Base-by-base conservation (phyloP, 1,139 yeast genomes). In the Yamadazyma spencermartinsiae region DNA sequence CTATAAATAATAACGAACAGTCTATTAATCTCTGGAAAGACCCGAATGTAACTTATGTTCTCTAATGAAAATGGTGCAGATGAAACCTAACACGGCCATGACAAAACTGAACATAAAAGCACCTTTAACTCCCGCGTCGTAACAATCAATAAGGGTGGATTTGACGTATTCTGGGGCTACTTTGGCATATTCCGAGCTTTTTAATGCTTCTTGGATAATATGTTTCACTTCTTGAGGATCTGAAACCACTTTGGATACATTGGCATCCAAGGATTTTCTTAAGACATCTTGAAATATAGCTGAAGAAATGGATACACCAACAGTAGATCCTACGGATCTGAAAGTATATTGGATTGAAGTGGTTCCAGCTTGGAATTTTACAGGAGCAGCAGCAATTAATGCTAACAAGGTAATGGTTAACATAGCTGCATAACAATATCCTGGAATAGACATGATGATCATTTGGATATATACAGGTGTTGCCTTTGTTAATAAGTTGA, bases 261-360 rank as follows among this genome's bases (percentile, higher is more conserved):
- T 51, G 2, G 25, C 34, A 3, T 45, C 42, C 39, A 68, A 51
- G 16, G 49, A 40, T 9, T 28, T 36, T 16, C 50, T 48, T 34
- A 61, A 51, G 37, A 58, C 49, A 24, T 70, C 70, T 46, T 75
- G 78, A 61, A 84, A 83, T 20, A 82, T 68, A 2, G 89, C 82
- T 5, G 84, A 76, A 0, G 86, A 84, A 27, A 81, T 55, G 0
- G 90, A 70, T 4, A 84, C 86, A 15, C 90, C 90, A 35, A 82
- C 57, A 0, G 89, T 82, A 1, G 87, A 80, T 0, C 90, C 92
- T 4, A 85, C 78, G 2, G 89, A 80, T 49, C 90, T 68, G 62
- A 82, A 83, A 3, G 86, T 80, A 56, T 84, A 84, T 49, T 83
- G 87, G 43, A 84, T 82, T 1, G 88, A 81, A 0, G 92, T 84